phyloP scores from a whole-genome alignment of 345 rosid species.

The Limnanthes douglasii region DNA sequence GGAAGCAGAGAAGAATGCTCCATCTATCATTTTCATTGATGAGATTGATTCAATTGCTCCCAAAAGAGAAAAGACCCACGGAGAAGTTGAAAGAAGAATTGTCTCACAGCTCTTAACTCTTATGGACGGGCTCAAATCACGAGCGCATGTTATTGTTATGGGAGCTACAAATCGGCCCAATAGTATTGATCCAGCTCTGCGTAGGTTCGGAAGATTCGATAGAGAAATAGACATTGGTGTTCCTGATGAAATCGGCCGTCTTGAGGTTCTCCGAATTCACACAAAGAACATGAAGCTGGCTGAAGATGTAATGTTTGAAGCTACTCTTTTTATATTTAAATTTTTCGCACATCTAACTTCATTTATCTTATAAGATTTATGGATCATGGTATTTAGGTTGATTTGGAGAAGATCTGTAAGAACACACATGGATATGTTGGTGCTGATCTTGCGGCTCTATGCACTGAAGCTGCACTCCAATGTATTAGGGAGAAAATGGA shows the following conservation, averaged over 20 bases:
- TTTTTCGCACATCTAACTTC: background rate
- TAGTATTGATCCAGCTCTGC: conserved; percentile 86
- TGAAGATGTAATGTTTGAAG: conserved; percentile 49
- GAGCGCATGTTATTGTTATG: conserved; percentile 88
- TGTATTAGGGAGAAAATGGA: conserved; percentile 99
- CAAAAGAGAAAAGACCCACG: conserved; percentile 87
- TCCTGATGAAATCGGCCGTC: conserved; percentile 98
- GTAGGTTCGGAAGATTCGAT: conserved; percentile 93
- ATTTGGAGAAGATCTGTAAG: conserved; percentile 77
- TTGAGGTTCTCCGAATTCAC: conserved; percentile 94
- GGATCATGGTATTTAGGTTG: conserved; percentile 35
- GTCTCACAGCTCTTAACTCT: conserved; percentile 91
- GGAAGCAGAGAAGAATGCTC: conserved; percentile 97
- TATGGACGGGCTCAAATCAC: conserved; percentile 89
- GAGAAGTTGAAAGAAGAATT: conserved; percentile 96
- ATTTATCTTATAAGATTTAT: conserved; percentile 4
- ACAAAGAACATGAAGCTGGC: conserved; percentile 97
- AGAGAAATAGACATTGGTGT: conserved; percentile 94
- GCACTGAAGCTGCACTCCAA: conserved; percentile 97
- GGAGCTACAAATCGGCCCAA: conserved; percentile 99
- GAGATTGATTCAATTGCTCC: conserved; percentile 98
- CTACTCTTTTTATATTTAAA: background rate
- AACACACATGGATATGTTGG: conserved; percentile 98
- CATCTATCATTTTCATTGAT: conserved; percentile 85
- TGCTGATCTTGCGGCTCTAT: conserved; percentile 93